These are phyloP conservation scores for Nakazawaea ishiwadae DNA, from an alignment of 805 yeast species.

Conservation along the genomic window DNA sequence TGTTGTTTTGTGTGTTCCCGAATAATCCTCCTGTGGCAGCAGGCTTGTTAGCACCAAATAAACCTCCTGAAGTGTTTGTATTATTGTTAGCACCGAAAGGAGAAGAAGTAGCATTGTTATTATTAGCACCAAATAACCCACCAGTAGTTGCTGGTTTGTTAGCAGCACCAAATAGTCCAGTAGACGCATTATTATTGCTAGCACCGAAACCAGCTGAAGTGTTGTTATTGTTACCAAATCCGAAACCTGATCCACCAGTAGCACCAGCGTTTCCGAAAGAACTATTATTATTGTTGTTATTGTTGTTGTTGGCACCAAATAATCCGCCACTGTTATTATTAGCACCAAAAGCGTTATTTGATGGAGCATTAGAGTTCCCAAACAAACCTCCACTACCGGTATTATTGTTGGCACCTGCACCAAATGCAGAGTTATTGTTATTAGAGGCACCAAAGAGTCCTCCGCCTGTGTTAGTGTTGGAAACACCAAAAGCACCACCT, in stretches of 20 bases:
- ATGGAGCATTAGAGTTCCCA: conserved; percentile 14
- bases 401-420: conserved; percentile 23
- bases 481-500: conserved; percentile 17
- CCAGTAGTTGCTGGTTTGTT: conserved; percentile 15
- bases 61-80: conserved; percentile 23
- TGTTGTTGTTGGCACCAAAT: conserved; percentile 21
- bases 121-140: conserved; percentile 24
- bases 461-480: conserved; percentile 1
- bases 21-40: conserved; percentile 16
- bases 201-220: conserved; percentile 20
- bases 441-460: conserved; percentile 18
- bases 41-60: conserved; percentile 30
- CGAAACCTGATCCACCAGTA: conserved; percentile 22
- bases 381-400: conserved; percentile 31
- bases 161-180: conserved; percentile 35
- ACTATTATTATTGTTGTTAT: too few relatives aligned
- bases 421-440: conserved; percentile 27
- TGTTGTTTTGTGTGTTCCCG: conserved; percentile 23
- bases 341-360: conserved; percentile 24
- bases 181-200: conserved; percentile 18
- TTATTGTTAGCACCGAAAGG: conserved; percentile 15
- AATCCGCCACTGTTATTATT: conserved; percentile 19
- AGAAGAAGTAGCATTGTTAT: conserved; percentile 12
- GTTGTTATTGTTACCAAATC: conserved; percentile 31
- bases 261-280: too few relatives aligned